These are phyloP conservation scores for Colletotrichum caudatum DNA, from an alignment of 2,329 filamentous ascomycete genomes.

Conservation along the genomic window DNA sequence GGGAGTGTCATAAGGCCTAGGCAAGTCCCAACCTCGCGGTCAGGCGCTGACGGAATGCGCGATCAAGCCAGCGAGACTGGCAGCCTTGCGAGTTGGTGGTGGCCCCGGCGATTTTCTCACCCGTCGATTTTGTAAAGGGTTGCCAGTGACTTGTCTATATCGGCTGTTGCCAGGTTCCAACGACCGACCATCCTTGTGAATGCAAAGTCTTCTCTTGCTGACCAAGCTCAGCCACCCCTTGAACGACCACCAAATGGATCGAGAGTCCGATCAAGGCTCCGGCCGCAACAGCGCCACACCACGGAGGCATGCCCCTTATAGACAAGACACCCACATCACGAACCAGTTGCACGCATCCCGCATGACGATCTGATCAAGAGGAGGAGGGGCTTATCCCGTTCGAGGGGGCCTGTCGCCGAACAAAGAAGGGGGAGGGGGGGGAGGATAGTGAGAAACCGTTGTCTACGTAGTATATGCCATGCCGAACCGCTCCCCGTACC, in stretches of 20 bases:
- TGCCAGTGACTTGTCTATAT: constrained; percentile 4
- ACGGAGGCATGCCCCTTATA: background rate
- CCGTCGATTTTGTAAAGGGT: background rate
- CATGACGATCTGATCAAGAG: constrained; percentile 21
- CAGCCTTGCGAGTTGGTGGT: constrained; percentile 27
- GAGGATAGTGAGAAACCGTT: constrained; percentile 3
- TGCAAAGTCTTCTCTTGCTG: background rate
- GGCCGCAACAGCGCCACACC: background rate
- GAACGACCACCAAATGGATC: background rate
- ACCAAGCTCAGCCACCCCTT: no score
- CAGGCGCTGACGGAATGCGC: background rate
- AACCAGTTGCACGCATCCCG: background rate
- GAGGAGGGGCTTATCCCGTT: background rate
- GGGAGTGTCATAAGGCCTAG: background rate
- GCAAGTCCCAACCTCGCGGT: background rate
- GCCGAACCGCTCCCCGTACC: constrained; percentile 31
- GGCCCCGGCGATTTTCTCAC: constrained; percentile 8
- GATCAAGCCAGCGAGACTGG: background rate
- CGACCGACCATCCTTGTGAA: background rate
- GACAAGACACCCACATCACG: background rate
- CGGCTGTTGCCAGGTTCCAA: background rate
- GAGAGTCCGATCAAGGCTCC: background rate
- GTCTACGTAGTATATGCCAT: background rate
- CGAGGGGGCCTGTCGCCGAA: constrained; percentile 7
- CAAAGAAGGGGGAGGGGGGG: background rate